A percentile compares a stretch with the other conserved stretches of the same genome.
These are phyloP conservation scores for Diaporthe ampelina DNA, from an alignment of 2,329 filamentous ascomycete species.

Conservation along the genomic window DNA sequence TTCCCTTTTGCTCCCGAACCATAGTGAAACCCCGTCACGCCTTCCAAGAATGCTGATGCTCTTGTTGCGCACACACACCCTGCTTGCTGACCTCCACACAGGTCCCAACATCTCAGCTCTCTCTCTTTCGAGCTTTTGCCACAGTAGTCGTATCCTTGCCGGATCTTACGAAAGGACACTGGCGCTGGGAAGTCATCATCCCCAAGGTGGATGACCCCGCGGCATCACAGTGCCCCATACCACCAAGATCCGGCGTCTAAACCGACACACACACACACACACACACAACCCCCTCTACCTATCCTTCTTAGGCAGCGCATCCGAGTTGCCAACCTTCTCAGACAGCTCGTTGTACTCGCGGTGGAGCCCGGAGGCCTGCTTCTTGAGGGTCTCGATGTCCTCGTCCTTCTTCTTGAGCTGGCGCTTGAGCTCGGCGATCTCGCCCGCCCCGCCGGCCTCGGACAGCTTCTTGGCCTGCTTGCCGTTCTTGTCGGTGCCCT, in stretches of 20 bases:
- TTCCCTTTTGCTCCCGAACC: not conserved
- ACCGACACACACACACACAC: no score
- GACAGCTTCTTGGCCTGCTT: conserved; percentile 82
- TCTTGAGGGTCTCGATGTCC: conserved; percentile 90
- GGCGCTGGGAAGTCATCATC: not conserved
- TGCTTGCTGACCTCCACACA: not conserved
- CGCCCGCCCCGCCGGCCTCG: conserved; percentile 79
- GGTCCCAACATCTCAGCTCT: not conserved
- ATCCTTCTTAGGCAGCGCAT: conserved; percentile 70
- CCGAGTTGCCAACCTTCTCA: conserved; percentile 79
- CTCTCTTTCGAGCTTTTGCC: not conserved
- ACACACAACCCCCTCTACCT: conserved; percentile 53
- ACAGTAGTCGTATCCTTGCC: not conserved
- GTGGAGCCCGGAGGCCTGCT: conserved; percentile 87
- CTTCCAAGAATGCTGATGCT: not conserved
- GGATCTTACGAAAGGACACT: not conserved
- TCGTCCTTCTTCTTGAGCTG: conserved; percentile 84
- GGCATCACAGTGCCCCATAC: not conserved
- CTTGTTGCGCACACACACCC: not conserved
- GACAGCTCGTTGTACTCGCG: conserved; percentile 89
- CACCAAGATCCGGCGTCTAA: not conserved
- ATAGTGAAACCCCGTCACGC: not conserved
- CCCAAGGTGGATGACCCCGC: no score
- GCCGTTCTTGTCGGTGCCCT: conserved; percentile 71
- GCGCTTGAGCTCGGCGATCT: conserved; percentile 78